A percentile compares a stretch with the other conserved stretches of the same genome.
Evolutionary conservation across 768 basidiomycete species (phyloP).

Genomic region (Mycena venus): DNA sequence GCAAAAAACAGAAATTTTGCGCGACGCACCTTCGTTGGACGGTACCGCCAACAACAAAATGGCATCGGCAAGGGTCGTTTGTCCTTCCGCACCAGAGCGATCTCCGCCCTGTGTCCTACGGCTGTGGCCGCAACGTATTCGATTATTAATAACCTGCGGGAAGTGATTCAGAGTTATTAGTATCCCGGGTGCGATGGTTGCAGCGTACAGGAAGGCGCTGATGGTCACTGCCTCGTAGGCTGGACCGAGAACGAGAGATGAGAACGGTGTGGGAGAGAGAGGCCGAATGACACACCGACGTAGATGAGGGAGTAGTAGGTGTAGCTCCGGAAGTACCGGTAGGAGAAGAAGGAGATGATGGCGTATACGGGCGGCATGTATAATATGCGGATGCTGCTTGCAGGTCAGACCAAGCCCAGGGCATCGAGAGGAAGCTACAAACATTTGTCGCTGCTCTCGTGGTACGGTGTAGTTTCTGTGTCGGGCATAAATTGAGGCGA

Average conservation of each 20-base stretch:
- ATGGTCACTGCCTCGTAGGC: conserved; percentile 86
- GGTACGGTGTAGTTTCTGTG: conserved; percentile 79
- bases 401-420: conserved; percentile 3
- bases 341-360: conserved; percentile 88
- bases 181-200: not conserved
- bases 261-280: not conserved
- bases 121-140: conserved; percentile 86
- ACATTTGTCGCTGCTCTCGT: conserved; percentile 87
- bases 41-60: conserved; percentile 86
- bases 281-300: conserved; percentile 47
- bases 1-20: not conserved
- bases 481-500: not conserved
- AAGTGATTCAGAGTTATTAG: not conserved
- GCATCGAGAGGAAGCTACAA: conserved; percentile 36
- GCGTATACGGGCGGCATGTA: conserved; percentile 90
- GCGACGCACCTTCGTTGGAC: conserved; percentile 77
- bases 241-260: conserved; percentile 39
- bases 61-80: conserved; percentile 84
- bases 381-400: conserved; percentile 74
- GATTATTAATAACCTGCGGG: conserved; percentile 77
- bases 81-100: conserved; percentile 83
- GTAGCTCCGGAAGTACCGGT: conserved; percentile 85
- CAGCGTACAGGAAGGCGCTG: conserved; percentile 86
- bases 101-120: conserved; percentile 68
- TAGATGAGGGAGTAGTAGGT: conserved; percentile 64